Percentiles rank a stretch among this genome's conserved stretches.
Evolutionary conservation across 1,284 basidiomycete species (phyloP).

Genomic region (Marasmius fiardii): DNA sequence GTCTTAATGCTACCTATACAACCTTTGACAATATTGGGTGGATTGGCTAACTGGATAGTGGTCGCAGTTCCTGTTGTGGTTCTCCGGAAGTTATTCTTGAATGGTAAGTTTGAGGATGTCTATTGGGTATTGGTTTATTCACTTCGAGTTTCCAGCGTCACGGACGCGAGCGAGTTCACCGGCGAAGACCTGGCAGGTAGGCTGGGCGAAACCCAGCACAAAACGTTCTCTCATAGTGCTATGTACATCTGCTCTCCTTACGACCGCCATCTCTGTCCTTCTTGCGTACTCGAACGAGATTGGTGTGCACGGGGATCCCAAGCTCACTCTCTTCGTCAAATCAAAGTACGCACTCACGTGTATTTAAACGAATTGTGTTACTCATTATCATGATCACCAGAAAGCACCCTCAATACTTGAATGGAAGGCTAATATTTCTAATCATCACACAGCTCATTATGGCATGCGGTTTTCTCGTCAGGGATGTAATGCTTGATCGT

Average conservation of each 20-base stretch:
- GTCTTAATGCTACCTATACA: slow-evolving; percentile 34
- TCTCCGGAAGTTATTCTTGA: slow-evolving; percentile 50
- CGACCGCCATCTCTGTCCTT: slow-evolving; percentile 39
- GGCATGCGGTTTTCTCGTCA: slow-evolving; percentile 43
- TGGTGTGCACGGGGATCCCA: slow-evolving; percentile 31
- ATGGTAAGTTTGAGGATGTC: slow-evolving; percentile 36
- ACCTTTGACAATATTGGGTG: slow-evolving; percentile 31
- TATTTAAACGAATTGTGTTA: background rate
- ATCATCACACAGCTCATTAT: slow-evolving; percentile 46
- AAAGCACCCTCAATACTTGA: slow-evolving; percentile 68
- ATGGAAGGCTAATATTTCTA: slow-evolving; percentile 60
- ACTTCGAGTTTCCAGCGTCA: slow-evolving; percentile 33
- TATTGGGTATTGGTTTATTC: background rate
- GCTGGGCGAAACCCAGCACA: slow-evolving; percentile 45
- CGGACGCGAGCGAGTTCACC: slow-evolving; percentile 50
- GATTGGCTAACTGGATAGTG: slow-evolving; percentile 28
- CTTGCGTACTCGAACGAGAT: slow-evolving; percentile 31
- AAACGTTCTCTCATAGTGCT: slow-evolving; percentile 41
- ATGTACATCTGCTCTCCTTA: slow-evolving; percentile 36
- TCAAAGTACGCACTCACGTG: slow-evolving; percentile 45
- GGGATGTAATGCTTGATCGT: slow-evolving; percentile 57
- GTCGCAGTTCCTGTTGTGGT: slow-evolving; percentile 48
- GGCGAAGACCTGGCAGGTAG: slow-evolving; percentile 39
- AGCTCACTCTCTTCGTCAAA: slow-evolving; percentile 54
- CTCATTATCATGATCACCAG: slow-evolving; percentile 29